phyloP scores from a whole-genome alignment of 163 green algal genomes.

The Volvox carteri region DNA sequence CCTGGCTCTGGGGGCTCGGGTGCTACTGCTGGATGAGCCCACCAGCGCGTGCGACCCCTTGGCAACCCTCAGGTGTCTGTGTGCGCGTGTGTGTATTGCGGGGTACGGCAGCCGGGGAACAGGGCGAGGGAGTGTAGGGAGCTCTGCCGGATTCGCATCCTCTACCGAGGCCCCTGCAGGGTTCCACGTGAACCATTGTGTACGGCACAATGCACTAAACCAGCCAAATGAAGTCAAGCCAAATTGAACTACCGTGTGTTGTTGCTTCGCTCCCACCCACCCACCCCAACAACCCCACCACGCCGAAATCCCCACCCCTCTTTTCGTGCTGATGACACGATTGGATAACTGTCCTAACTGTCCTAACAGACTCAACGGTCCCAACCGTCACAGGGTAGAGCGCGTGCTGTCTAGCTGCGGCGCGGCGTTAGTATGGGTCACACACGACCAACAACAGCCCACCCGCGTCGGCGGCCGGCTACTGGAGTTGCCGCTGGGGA shows the following conservation, averaged over 20 bases:
- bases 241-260: neutral
- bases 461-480: conserved; percentile 67
- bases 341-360: too few relatives aligned
- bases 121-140: neutral
- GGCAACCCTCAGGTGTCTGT: conserved; percentile 59
- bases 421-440: conserved; percentile 85
- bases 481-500: conserved; percentile 65
- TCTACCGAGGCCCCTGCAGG: neutral
- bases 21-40: conserved; percentile 92
- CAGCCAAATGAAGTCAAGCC: neutral
- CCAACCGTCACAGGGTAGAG: conserved; percentile 61
- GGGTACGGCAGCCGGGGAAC: neutral
- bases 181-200: neutral
- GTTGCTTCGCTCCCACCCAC: neutral
- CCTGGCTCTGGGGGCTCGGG: conserved; percentile 81
- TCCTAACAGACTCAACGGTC: neutral
- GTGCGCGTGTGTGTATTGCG: too few relatives aligned
- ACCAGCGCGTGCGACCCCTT: conserved; percentile 84
- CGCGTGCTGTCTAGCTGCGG: conserved; percentile 70
- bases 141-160: neutral
- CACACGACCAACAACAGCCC: conserved; percentile 83
- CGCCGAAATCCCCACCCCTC: neutral
- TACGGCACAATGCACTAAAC: neutral
- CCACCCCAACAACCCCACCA: neutral
- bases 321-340: too few relatives aligned